Percentiles rank a stretch among this genome's conserved stretches.
phyloP scores from a whole-genome alignment of 208 protist genomes.

The Leishmania tropica region DNA sequence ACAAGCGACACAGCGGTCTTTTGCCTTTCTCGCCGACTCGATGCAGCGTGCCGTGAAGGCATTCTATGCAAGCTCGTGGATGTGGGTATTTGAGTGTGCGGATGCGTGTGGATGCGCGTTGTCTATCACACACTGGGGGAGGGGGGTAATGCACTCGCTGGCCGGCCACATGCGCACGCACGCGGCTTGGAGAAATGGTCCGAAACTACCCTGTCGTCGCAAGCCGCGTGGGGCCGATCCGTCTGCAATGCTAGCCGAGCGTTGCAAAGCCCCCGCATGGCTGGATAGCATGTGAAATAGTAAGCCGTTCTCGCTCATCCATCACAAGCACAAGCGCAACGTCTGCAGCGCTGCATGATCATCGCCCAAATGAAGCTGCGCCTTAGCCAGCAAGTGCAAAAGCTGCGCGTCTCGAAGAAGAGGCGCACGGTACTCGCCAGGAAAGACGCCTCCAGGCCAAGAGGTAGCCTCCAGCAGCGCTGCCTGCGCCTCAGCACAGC shows the following conservation, averaged over 20 bases:
- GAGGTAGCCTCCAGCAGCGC: conserved; percentile 1
- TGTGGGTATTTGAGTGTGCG: background rate
- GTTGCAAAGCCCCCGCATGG: background rate
- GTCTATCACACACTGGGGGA: background rate
- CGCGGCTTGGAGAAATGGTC: background rate
- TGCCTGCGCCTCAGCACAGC: background rate
- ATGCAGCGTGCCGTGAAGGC: background rate
- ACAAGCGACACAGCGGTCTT: background rate
- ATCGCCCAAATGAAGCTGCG: conserved; percentile 14
- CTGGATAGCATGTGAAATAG: background rate
- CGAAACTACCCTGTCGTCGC: background rate
- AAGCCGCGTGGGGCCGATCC: background rate
- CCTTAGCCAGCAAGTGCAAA: conserved; percentile 12
- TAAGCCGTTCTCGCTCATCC: background rate
- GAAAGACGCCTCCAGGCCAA: conserved; percentile 13
- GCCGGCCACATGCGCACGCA: no score
- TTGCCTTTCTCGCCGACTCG: background rate
- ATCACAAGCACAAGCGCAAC: conserved; percentile 17
- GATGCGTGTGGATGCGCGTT: background rate
- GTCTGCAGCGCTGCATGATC: conserved; percentile 8
- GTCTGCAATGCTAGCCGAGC: background rate
- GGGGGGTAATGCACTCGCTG: background rate
- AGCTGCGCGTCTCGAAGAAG: conserved; percentile 14
- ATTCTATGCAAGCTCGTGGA: background rate
- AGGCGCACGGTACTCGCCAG: conserved; percentile 20